Percentiles rank a stretch among this genome's conserved stretches.
These are phyloP conservation scores for Aspergillus sp. DNA, from an alignment of 2,329 filamentous ascomycete species.

Conservation along the genomic window DNA sequence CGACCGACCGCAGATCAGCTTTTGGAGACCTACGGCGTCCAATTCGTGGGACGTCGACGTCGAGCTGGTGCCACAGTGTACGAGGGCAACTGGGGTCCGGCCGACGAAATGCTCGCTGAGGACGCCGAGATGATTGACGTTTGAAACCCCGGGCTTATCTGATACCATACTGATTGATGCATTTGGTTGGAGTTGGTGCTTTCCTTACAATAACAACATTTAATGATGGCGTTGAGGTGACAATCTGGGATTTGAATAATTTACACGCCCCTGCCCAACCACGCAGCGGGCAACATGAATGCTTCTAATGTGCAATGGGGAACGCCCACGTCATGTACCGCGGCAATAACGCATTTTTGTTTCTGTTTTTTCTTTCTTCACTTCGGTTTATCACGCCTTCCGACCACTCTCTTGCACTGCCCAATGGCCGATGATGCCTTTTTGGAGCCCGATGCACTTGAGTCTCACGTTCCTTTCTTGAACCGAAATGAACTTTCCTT, in stretches of 20 bases:
- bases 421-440: neutral
- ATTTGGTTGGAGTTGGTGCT: slow-evolving; percentile 34
- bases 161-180: slow-evolving; percentile 28
- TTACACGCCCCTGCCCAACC: slow-evolving; percentile 9
- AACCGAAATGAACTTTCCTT: slow-evolving; percentile 13
- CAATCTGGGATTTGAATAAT: slow-evolving; percentile 16
- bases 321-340: neutral
- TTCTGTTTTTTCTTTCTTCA: neutral
- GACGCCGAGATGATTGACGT: slow-evolving; percentile 66
- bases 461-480: slow-evolving; percentile 16
- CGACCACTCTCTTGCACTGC: slow-evolving; percentile 4
- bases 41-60: slow-evolving; percentile 75
- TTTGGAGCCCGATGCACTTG: neutral
- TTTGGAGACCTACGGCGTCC: slow-evolving; percentile 69
- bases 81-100: slow-evolving; percentile 92
- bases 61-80: slow-evolving; percentile 90
- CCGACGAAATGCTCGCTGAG: slow-evolving; percentile 59
- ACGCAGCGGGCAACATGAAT: slow-evolving; percentile 4
- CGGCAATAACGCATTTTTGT: neutral
- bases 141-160: slow-evolving; percentile 31
- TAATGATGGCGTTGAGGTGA: slow-evolving; percentile 24
- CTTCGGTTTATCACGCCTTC: neutral
- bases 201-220: slow-evolving; percentile 25
- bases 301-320: slow-evolving; percentile 5
- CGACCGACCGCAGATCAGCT: slow-evolving; percentile 76